Evolutionary conservation across 208 protist genomes (phyloP).

Genomic region (Trypanosoma melophagium): DNA sequence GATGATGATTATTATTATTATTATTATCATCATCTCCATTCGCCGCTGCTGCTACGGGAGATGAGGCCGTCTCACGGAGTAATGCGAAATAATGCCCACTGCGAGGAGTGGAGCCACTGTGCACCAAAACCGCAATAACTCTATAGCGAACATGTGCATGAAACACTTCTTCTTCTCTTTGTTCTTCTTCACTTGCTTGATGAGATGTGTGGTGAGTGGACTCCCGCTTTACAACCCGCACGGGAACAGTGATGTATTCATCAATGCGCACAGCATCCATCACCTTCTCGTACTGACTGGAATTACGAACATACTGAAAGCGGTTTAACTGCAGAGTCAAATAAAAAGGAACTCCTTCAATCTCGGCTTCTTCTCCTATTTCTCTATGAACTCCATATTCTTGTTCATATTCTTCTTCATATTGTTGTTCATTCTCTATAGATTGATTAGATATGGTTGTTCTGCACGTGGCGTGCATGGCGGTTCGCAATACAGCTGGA

Average conservation of each 20-base stretch:
- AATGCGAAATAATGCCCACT: conserved; percentile 75
- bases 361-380: not conserved
- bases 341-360: conserved; percentile 43
- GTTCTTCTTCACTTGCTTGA: conserved; percentile 1
- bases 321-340: conserved; percentile 64
- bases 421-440: not conserved
- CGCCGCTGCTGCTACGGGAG: not conserved
- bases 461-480: conserved; percentile 27
- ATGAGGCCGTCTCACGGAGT: conserved; percentile 1
- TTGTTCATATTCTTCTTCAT: conserved; percentile 8
- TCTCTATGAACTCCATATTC: not conserved
- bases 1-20: too few species aligned
- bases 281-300: conserved; percentile 47
- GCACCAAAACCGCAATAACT: conserved; percentile 55
- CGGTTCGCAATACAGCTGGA: conserved; percentile 36
- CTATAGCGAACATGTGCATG: conserved; percentile 42
- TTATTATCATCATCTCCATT: not conserved
- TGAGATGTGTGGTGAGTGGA: not conserved
- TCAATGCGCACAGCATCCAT: conserved; percentile 51
- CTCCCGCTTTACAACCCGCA: conserved; percentile 12
- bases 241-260: conserved; percentile 45
- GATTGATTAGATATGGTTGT: not conserved
- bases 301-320: conserved; percentile 46
- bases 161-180: conserved; percentile 3
- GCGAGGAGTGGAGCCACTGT: conserved; percentile 61